phyloP scores from a whole-genome alignment of 176 grass and related monocot genomes.

The Musa itinerans region DNA sequence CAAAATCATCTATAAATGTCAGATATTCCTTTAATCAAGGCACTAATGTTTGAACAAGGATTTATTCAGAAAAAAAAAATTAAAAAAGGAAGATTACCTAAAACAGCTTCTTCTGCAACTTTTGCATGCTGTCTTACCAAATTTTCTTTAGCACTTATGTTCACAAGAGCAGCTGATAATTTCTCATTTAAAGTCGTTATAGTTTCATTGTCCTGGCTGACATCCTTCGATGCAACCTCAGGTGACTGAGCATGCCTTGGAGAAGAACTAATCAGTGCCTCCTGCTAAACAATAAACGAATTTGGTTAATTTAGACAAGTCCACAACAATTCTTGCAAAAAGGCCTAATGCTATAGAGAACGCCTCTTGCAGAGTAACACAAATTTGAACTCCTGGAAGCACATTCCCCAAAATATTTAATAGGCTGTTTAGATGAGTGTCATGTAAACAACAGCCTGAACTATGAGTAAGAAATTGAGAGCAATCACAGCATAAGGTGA shows the following conservation, averaged over 20 bases:
- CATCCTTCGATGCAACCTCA: conserved; percentile 39
- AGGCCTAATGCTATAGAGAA: background rate
- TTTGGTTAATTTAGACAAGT: background rate
- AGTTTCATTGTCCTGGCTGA: conserved; percentile 32
- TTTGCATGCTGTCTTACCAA: conserved; percentile 84
- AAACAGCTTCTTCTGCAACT: conserved; percentile 90
- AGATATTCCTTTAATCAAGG: background rate
- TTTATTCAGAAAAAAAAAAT: background rate
- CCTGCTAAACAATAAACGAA: conserved; percentile 42
- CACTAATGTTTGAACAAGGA: background rate
- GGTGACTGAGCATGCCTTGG: conserved; percentile 40
- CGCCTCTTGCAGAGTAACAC: background rate
- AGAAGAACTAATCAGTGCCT: conserved; percentile 31
- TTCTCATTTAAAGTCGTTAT: conserved; percentile 61
- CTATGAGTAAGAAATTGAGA: no score
- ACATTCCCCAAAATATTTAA: no score
- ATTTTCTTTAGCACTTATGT: conserved; percentile 73
- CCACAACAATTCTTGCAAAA: background rate
- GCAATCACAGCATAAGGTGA: no score
- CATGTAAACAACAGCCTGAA: no score
- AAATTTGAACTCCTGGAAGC: no score
- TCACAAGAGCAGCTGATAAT: conserved; percentile 47
- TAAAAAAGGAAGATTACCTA: conserved; percentile 34
- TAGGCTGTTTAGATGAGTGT: no score
- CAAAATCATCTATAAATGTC: background rate